These are phyloP conservation scores for Leccinellum albellum DNA, from an alignment of 768 basidiomycete species.

Conservation along the genomic window DNA sequence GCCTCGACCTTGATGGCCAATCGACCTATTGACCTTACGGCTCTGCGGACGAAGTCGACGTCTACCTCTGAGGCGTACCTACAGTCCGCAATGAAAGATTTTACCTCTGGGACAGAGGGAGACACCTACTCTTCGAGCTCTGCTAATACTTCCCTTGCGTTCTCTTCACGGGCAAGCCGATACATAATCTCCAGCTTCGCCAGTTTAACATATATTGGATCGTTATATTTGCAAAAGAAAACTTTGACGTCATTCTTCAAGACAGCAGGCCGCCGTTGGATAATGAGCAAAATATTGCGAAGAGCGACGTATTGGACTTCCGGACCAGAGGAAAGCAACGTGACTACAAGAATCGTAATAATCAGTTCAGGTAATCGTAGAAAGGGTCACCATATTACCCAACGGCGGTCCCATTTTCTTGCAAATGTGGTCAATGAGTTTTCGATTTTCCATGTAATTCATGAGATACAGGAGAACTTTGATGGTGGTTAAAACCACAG, in stretches of 20 bases:
- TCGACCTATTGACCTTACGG: conserved; percentile 94
- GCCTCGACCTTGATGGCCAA: conserved; percentile 95
- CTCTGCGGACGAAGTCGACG: conserved; percentile 96
- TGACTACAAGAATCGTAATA: conserved; percentile 52
- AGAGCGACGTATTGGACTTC: conserved; percentile 98
- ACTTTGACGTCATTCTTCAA: conserved; percentile 97
- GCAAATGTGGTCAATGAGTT: conserved; percentile 84
- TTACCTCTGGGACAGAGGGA: neutral
- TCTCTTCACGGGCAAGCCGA: conserved; percentile 90
- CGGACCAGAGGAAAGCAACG: conserved; percentile 91
- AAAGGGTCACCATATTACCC: conserved; percentile 44
- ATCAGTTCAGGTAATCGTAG: neutral
- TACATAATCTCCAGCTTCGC: conserved; percentile 99
- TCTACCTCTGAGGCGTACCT: conserved; percentile 99
- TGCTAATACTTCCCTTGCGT: conserved; percentile 86
- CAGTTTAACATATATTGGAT: conserved; percentile 97
- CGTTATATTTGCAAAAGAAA: conserved; percentile 99
- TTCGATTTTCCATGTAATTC: conserved; percentile 97
- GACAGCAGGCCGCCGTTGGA: conserved; percentile 89
- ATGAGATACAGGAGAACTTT: conserved; percentile 94
- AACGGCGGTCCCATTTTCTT: conserved; percentile 98
- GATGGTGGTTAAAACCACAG: conserved; percentile 98
- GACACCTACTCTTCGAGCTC: conserved; percentile 85
- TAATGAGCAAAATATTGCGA: conserved; percentile 94
- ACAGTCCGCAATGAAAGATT: neutral